A percentile compares a stretch with the other conserved stretches of the same genome.
These are phyloP conservation scores for Xylaria curta DNA, from an alignment of 495 filamentous ascomycete genomes.

Conservation along the genomic window DNA sequence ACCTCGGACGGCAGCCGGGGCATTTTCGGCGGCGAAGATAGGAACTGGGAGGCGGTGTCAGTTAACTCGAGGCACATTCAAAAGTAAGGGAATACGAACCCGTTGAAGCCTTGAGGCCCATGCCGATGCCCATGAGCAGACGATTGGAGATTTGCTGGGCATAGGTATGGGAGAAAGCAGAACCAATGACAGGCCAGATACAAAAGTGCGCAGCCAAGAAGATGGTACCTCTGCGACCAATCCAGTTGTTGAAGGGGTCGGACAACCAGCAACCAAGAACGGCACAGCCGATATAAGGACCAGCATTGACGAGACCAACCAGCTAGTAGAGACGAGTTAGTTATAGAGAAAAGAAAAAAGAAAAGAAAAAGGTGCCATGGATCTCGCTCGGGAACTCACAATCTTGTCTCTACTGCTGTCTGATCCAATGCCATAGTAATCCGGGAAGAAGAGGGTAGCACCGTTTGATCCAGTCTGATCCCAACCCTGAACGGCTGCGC, in stretches of 20 bases:
- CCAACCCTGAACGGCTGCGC: constrained; percentile 78
- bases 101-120: constrained; percentile 66
- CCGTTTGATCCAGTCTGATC: constrained; percentile 78
- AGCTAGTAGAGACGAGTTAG: constrained; percentile 34
- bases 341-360: neutral
- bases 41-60: constrained; percentile 57
- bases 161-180: constrained; percentile 70
- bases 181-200: constrained; percentile 66
- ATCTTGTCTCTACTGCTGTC: constrained; percentile 56
- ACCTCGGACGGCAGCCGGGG: constrained; percentile 75
- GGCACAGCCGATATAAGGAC: constrained; percentile 57
- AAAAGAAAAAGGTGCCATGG: constrained; percentile 17
- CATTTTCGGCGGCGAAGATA: constrained; percentile 78
- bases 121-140: constrained; percentile 73
- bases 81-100: constrained; percentile 25
- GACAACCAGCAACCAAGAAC: constrained; percentile 70
- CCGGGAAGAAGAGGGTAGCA: constrained; percentile 72
- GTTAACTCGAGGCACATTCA: neutral
- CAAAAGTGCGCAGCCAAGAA: constrained; percentile 71
- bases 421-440: constrained; percentile 49
- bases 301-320: constrained; percentile 59
- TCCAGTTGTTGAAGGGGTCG: constrained; percentile 69
- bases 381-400: constrained; percentile 41
- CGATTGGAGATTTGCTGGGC: constrained; percentile 66
- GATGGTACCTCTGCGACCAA: constrained; percentile 73